Evolutionary conservation across 2,329 filamentous ascomycete species (phyloP), one percentile per base, ranked within the genome.

Genomic region (Coniochaeta ligniaria): DNA sequence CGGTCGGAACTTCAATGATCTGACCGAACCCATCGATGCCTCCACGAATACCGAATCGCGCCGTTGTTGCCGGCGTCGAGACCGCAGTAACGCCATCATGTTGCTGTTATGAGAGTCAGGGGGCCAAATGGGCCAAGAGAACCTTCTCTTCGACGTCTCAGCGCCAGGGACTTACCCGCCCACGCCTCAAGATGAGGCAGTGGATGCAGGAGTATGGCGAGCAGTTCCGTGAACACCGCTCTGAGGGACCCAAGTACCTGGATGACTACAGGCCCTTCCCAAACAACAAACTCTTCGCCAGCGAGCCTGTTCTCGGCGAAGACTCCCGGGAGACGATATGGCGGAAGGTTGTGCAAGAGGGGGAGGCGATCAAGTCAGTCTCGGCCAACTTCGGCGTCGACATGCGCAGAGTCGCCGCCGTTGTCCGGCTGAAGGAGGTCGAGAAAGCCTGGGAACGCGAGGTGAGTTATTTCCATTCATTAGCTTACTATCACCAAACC

Each of bases 381-480:
- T 93, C 91, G 70, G 88, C 89, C 1, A 83, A 91, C 69, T 83
- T 90, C 67, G 85, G 87, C 31, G 84, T 96, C 26, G 92, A 95
- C 69, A 88, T 96, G 74, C 85, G 90, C 69, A 83, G 93, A 67
- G 89, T 96, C 20, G 92, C 87, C 31, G 93, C 93, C 24, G 90
- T 96, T 22, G 89, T 96, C 62, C 81, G 93, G 68, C 78, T 97
- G 69, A 94, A 94, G 78, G 86, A 92, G 73, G 80, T 96, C 65
- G 92, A 97, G 78, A 92, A 89, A 77, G 80, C 88, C 66, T 92
- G 88, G 91, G 73, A 82, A 64, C 73, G 79, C 68, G 81, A 93
- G 80, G 93, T 96, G 83, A 82, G 91, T 72, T 60, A 45, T 62
- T 55, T 56, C 60, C 59, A 35, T 31, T 56, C 61, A 9, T 5